A percentile compares a stretch with the other conserved stretches of the same genome.
phyloP scores from a whole-genome alignment of 2,329 filamentous ascomycete species.

The Teratosphaeria zuluensis region DNA sequence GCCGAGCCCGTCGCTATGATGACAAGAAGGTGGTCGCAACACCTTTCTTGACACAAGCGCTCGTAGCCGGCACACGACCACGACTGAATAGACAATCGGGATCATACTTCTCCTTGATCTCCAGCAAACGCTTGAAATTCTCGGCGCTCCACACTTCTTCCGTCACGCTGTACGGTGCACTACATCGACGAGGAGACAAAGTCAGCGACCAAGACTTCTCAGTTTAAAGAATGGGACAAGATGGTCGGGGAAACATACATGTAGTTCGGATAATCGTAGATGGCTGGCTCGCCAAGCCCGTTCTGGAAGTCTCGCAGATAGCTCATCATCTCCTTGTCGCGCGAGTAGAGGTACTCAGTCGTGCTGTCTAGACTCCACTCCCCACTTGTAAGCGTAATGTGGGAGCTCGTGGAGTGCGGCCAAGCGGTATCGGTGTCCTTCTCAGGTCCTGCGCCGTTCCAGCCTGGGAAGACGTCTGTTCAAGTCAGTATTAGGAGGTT shows the following conservation, averaged over 20 bases:
- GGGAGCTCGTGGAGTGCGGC: not conserved
- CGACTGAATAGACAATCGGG: not conserved
- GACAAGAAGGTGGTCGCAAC: not conserved
- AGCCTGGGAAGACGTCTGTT: not conserved
- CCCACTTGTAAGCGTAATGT: not conserved
- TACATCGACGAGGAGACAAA: not conserved
- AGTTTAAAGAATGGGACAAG: not conserved
- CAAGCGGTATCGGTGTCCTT: not conserved
- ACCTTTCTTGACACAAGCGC: not conserved
- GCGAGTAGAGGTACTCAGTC: not conserved
- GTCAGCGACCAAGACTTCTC: not conserved
- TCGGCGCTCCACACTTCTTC: not conserved
- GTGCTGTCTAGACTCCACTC: not conserved
- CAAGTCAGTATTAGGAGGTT: not conserved
- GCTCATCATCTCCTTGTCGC: not conserved
- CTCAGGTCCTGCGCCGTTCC: not conserved
- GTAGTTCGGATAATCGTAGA: not conserved
- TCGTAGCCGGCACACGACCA: not conserved
- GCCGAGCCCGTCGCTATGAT: not conserved
- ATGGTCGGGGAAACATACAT: not conserved
- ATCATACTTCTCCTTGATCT: not conserved
- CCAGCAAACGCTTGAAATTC: not conserved
- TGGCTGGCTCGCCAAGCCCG: not conserved
- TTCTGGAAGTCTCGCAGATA: not conserved
- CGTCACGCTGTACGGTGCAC: not conserved